Evolutionary conservation across 139 green algal species (phyloP), one percentile per base, ranked within the genome.

Genomic region (Raphidocelis subcapitata): DNA sequence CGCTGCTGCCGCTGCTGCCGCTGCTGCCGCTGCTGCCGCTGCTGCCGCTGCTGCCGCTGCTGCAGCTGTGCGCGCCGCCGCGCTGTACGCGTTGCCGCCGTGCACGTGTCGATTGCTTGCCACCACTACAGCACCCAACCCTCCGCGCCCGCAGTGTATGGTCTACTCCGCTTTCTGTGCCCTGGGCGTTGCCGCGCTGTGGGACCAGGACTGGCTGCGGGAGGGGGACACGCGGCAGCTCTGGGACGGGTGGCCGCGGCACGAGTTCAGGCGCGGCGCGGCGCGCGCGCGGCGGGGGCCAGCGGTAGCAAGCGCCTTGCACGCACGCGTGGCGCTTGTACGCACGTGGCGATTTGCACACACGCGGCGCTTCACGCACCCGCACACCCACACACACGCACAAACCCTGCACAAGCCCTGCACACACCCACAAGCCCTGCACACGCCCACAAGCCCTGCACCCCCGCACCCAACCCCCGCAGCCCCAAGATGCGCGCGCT

Each of bases 161-260:
- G 73, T 73, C 29, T 86, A 86, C 51, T 32, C 54, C 14, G 61
- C 51, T 1, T 74, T 76, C 5, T 63, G 75, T 18, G 36, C 35
- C 0, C 28, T 89, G 24, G 80, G 77, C 3, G 16, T 75, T 0
- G 72, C 59, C 36, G 68, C 78, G 12, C 21, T 76, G 1, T 67
- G 70, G 59, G 54, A 76, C 28, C 35, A 86, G 75, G 61, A 77
- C 15, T 91, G 79, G 79, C 46, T 87, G 3, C 64, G 36, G 36
- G n/a, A n/a, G n/a, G n/a, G n/a, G n/a, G 66, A 87, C 46, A 84
- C 76, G 21, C 35, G 15, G 32, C 68, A 83, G n/a, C 81, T 82
- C 33, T 91, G 86, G 86, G 46, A 36, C 3, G 79, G 65, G 18
- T 91, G 80, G 79, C 86, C 86, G 1, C 52, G 83, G 46, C 81